phyloP scores from a whole-genome alignment of 202 grass and related monocot genomes.

The Digitaria exilis region DNA sequence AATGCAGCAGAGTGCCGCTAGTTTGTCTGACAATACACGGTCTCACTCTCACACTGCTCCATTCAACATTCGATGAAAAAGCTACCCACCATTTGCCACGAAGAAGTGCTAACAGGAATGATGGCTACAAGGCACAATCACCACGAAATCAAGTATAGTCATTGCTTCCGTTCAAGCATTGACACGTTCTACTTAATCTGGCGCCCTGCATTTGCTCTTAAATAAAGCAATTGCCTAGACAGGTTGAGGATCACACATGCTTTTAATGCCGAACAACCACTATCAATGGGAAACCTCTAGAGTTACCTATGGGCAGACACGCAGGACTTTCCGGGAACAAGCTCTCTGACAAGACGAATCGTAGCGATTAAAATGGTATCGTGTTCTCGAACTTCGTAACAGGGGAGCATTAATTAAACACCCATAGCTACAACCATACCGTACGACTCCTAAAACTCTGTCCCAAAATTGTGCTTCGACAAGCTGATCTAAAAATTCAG shows the following conservation, averaged over 20 bases:
- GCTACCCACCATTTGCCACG: background rate
- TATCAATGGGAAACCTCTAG: conserved; percentile 21
- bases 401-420: conserved; percentile 13
- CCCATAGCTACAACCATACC: background rate
- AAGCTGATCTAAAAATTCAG: background rate
- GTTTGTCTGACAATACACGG: background rate
- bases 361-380: conserved; percentile 15
- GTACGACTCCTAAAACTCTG: background rate
- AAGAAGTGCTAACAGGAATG: background rate
- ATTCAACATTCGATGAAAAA: background rate
- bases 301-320: background rate
- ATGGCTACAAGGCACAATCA: background rate
- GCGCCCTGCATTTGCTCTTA: background rate
- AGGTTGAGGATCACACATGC: background rate
- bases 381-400: background rate
- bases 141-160: conserved; percentile 22
- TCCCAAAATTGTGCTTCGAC: background rate
- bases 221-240: background rate
- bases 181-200: background rate
- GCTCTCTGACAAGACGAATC: background rate
- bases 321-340: background rate
- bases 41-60: background rate
- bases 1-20: background rate
- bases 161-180: conserved; percentile 7
- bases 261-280: conserved; percentile 32